These are phyloP conservation scores for Paramecium tetraurelia DNA, from an alignment of 73 alveolate species.

Conservation along the genomic window DNA sequence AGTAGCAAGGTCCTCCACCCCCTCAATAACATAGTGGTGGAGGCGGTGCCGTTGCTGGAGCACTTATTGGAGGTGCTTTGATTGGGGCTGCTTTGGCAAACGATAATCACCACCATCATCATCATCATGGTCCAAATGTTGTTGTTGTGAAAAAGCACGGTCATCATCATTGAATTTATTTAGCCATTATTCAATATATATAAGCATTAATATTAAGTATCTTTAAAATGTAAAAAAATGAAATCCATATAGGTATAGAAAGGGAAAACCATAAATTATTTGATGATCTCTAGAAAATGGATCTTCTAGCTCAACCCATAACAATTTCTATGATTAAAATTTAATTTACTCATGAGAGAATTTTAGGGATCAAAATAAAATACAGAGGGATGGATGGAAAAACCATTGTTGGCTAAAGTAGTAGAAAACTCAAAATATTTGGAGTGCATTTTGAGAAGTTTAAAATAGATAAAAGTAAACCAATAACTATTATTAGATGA, in stretches of 20 bases:
- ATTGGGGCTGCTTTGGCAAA: conserved; percentile 22
- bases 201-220: not conserved
- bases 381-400: not conserved
- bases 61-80: conserved; percentile 42
- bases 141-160: not conserved
- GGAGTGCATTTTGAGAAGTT: not conserved
- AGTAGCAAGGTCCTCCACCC: not conserved
- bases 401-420: not conserved
- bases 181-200: not conserved
- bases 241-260: not conserved
- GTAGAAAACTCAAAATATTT: not conserved
- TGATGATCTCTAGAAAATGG: not conserved
- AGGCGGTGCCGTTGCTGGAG: conserved; percentile 45
- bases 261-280: not conserved
- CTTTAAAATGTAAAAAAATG: not conserved
- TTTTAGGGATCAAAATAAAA: not conserved
- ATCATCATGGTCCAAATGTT: not conserved
- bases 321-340: not conserved
- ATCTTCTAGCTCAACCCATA: not conserved
- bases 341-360: not conserved
- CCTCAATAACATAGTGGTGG: not conserved
- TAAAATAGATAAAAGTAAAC: not conserved
- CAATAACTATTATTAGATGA: not conserved
- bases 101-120: conserved; percentile 27
- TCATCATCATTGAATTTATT: not conserved